Evolutionary conservation across 495 filamentous ascomycete genomes (phyloP), one percentile per base, ranked within the genome.

Genomic region (Neurospora discreta): DNA sequence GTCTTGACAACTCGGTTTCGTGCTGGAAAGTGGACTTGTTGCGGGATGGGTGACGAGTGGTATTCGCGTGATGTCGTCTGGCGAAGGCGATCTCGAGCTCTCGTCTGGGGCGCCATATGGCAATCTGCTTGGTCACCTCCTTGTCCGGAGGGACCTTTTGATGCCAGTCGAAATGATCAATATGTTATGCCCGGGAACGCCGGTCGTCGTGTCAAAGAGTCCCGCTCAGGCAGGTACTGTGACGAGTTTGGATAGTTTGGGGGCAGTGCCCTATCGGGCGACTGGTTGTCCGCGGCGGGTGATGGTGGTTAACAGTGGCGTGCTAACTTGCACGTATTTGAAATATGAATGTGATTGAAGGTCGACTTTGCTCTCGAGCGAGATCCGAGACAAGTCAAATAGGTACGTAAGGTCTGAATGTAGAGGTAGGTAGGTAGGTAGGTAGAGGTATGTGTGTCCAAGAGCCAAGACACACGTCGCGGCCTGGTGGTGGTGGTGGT

Each of bases 11-110:
- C 69, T 23, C 74, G 76, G n/a, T 74, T 77, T 36, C 78, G 78
- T 18, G 75, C 65, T 0, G 84, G 77, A 68, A 87, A 85, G 15
- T 74, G 69, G 13, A 76, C 43, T 70, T 87, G 85, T 40, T 82
- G 75, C 9, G 78, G 78, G 26, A 80, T 79, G 5, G 81, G 79
- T 10, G 78, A 72, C 1, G 78, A 78, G 74, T 76, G 76, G 79
- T 86, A 83, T 44, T 80, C 78, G 30, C 80, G 42, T 75, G 77
- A 74, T 20, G 74, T 69, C 8, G 76, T 71, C 33, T 33, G 40
- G 65, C 38, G 38, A 18, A 10, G 71, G 20, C 75, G 75, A 42
- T 65, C 72, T 30, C 74, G 73, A 39, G 75, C 71, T 46, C 78
- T 73, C 10, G 78, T 81, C 58, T 78, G 73, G 9, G 80, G 74